Evolutionary conservation across 2,329 filamentous ascomycete genomes (phyloP), one percentile per base, ranked within the genome.

Genomic region (Penicillium sp.): DNA sequence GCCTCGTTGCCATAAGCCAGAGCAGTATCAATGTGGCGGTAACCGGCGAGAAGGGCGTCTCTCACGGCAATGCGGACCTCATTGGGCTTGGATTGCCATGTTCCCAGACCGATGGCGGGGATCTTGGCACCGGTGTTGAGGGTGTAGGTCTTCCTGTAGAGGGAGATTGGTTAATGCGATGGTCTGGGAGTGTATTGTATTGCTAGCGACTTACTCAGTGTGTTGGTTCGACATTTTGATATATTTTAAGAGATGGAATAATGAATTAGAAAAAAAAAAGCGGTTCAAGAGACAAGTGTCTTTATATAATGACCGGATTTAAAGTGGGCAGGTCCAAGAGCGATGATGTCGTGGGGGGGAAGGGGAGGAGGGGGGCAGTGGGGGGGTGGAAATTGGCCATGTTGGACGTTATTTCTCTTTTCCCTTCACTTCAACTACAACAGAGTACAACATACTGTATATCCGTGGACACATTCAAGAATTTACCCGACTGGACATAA

Each of bases 1-100:
- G 80, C 81, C 72, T 89, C 87, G 66, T 89, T 90, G 60, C 81
- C 79, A 68, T 89, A 89, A 70, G 71, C 73, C 59, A 75, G 67
- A 31, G 73, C 73, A 58, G 80, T 81, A 63, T 83, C 82, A 58
- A 85, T 84, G 69, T 85, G 82, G 41, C 82, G 75, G 69, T 83
- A 84, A 13, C 82, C 82, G 35, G 74, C 74, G 63, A 81, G 73
- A 47, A 84, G 66, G 33, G 79, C 79, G 36, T 78, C 72, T 50
- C 73, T 73, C 38, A 84, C 81, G 8, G 81, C 80, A 53, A 74
- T 75, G 10, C 73, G 69, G 63, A 82, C 81, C 66, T 83, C 80
- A 42, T 79, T 80, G 48, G 79, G 78, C 68, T 78, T 77, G 65
- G 82, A 81, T 65, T 83, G 81, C 81, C 80, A 84, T 49, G 82